phyloP scores from a whole-genome alignment of 2,329 filamentous ascomycete genomes.

The Paramyrothecium sp. region DNA sequence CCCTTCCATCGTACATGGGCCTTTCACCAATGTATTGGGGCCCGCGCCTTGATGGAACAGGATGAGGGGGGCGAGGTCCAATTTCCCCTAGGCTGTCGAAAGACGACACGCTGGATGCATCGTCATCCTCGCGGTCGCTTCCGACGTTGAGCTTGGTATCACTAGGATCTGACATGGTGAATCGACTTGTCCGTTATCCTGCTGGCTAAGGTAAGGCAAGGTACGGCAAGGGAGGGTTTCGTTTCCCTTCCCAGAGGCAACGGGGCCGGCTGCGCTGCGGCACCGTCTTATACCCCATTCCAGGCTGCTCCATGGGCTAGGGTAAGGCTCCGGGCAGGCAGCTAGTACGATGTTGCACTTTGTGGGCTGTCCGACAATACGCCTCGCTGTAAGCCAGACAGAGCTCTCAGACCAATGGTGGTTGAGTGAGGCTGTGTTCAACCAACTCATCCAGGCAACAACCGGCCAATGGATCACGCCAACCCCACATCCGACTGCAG shows the following conservation, averaged over 20 bases:
- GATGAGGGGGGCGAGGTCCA: neutral
- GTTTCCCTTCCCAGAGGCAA: too few relatives aligned
- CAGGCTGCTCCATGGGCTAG: neutral
- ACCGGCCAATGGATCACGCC: too few relatives aligned
- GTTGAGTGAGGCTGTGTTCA: neutral
- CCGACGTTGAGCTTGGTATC: slow-evolving; percentile 4
- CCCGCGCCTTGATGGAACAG: neutral
- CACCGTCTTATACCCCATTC: neutral
- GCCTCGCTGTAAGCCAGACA: neutral
- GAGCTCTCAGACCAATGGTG: neutral
- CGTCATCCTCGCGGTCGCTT: slow-evolving; percentile 6
- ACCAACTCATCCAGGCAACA: too few relatives aligned
- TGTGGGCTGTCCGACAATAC: neutral
- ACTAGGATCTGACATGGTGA: too few relatives aligned
- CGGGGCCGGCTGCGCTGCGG: too few relatives aligned
- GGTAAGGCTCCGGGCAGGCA: neutral
- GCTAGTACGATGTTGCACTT: neutral
- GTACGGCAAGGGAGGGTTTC: too few relatives aligned
- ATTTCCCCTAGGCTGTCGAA: slow-evolving; percentile 20
- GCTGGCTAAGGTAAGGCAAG: too few relatives aligned
- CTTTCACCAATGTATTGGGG: too few relatives aligned
- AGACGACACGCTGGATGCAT: slow-evolving; percentile 11
- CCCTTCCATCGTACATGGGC: too few relatives aligned
- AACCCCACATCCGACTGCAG: neutral
- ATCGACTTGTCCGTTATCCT: too few relatives aligned